A percentile compares a stretch with the other conserved stretches of the same genome.
Conservation (phyloP, 352 stramenopile genomes). For the Phytophthora megakarya region DNA sequence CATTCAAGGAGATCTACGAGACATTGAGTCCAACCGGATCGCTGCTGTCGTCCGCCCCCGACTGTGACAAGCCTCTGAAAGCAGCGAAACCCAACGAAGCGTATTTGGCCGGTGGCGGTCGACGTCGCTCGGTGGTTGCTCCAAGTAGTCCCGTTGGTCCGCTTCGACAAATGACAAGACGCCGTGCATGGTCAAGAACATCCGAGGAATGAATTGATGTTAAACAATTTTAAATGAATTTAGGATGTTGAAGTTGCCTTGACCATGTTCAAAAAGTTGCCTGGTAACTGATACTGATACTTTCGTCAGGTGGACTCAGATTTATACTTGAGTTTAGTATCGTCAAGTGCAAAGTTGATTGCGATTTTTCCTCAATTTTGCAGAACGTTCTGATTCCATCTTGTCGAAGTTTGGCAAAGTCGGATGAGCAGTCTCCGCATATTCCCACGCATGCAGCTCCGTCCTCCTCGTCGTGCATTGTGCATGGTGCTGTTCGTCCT, state of each 20-base stretch:
- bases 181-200: conserved; percentile 18
- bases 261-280: no score
- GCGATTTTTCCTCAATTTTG: conserved; percentile 14
- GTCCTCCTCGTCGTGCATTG: conserved; percentile 31
- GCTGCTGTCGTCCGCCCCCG: background rate
- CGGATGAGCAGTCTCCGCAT: conserved; percentile 14
- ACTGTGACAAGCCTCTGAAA: conserved; percentile 22
- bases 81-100: conserved; percentile 35
- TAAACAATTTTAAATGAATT: background rate
- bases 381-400: conserved; percentile 24
- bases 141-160: conserved; percentile 15
- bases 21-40: conserved; percentile 22
- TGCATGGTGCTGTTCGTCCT: conserved; percentile 39
- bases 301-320: conserved; percentile 6
- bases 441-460: conserved; percentile 19
- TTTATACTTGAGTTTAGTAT: conserved; percentile 8
- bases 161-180: conserved; percentile 10
- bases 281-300: no score
- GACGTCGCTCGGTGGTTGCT: conserved; percentile 20
- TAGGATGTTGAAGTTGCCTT: background rate
- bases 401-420: conserved; percentile 13
- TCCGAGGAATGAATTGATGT: background rate
- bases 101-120: conserved; percentile 20
- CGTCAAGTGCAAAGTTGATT: conserved; percentile 3
- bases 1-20: conserved; percentile 32